Base-by-base conservation (phyloP, 2,329 filamentous ascomycete species). In the Fusarium veterinarium region DNA sequence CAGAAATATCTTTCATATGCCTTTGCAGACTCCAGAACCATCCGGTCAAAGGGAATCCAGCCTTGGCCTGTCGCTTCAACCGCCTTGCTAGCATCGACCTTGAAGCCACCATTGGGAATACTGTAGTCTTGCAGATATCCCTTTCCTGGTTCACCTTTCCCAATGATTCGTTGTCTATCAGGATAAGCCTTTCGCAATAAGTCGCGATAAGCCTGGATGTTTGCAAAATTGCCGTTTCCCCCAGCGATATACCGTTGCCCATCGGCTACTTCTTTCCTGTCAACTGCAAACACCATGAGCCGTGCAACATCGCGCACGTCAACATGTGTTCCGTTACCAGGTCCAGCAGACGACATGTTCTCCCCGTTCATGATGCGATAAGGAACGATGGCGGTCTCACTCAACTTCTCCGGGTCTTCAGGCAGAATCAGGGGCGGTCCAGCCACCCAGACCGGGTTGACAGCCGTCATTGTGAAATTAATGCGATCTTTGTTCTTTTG, bases 341-440 rank as follows among this genome's bases (percentile, higher is more conserved):
- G 66, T 5, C 66, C 66, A 1, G 13, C 10, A 10, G 42, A 10
- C 1, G 66, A 35, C 66, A 69, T 42, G 3, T 68, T 37, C 5
- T 68, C 28, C 0, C 66, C 66, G 10, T 68, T 69, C 56, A 69
- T 45, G 6, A 68, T 68, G 5, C 64, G 64, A 49, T 69, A 69
- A 2, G 64, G 23, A 6, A 69, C 40, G 4, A 69, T 52, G 17
- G 66, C 66, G 20, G 64, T 68, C 33, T 69, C 64, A 41, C 66
- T 69, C 38, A 69, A 40, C 44, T 68, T 69, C 23, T 68, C 57
- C 0, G 66, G 66, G 19, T 69, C 57, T 1, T 68, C 17, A 2
- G 66, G 64, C 2, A 69, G 6, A 20, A 69, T 57, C 16, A 69
- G 25, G 1, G 66, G 66, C 3, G 64, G 66, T 1, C 66, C 66